Conservation (phyloP, 2,329 filamentous ascomycete species). For the Clonostachys sp. region DNA sequence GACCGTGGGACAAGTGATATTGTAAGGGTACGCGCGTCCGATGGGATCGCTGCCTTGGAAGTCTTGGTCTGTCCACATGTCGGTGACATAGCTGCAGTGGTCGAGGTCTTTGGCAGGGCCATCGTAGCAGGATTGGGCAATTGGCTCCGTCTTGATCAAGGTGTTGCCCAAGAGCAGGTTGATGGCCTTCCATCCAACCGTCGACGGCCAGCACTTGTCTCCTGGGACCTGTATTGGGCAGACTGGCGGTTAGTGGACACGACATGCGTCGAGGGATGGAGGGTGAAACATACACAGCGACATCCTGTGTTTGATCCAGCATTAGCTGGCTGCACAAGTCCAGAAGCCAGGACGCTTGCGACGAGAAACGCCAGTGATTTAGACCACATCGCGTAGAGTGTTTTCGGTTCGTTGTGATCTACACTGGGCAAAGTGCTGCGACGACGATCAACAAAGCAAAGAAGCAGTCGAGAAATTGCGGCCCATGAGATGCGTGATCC, state of each 20-base stretch:
- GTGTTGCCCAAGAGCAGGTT: constrained; percentile 8
- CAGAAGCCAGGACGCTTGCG: too few relatives aligned
- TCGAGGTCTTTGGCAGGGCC: constrained; percentile 9
- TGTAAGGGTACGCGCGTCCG: constrained; percentile 15
- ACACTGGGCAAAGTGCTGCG: too few relatives aligned
- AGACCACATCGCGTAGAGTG: too few relatives aligned
- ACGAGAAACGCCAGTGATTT: too few relatives aligned
- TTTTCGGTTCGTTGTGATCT: too few relatives aligned
- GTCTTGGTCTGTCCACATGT: constrained; percentile 16
- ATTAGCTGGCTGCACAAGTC: too few relatives aligned
- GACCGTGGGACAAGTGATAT: constrained; percentile 18
- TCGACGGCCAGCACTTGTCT: constrained; percentile 12
- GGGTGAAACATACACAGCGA: too few relatives aligned
- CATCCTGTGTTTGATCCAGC: too few relatives aligned
- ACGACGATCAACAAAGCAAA: too few relatives aligned
- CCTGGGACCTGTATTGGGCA: constrained; percentile 9
- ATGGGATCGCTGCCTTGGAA: constrained; percentile 15
- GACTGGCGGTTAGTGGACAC: not conserved
- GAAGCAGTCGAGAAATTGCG: too few relatives aligned
- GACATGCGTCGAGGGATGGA: too few relatives aligned
- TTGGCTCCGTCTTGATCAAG: constrained; percentile 13
- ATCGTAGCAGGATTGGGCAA: constrained; percentile 16
- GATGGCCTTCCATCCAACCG: constrained; percentile 8
- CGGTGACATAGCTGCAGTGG: constrained; percentile 10
- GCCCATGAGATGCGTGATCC: too few relatives aligned